Base-by-base conservation (phyloP, 495 filamentous ascomycete species). In the Elasticomyces elasticus region DNA sequence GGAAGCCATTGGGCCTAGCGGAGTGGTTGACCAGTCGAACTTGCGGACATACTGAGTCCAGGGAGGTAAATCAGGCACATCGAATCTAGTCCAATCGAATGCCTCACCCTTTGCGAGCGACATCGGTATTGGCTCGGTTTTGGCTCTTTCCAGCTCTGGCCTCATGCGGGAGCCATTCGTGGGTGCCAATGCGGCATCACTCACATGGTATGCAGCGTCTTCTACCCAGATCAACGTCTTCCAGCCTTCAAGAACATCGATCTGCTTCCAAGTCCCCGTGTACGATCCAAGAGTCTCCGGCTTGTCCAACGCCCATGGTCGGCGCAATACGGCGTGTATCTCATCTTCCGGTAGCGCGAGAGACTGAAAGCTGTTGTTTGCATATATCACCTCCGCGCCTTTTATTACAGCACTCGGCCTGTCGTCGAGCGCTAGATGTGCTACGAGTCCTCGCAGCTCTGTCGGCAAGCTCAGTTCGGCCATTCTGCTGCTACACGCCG, bases 1-100 rank as follows among this genome's bases (percentile, higher is more conserved):
- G 10, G 66, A 60, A 60, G 80, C 79, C 15, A 86, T 78, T 3
- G 82, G 81, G 0, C 83, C 83, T 5, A 86, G 66, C 4, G 74
- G 58, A 1, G 83, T 85, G 5, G 74, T 66, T 3, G 75, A 73
- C 83, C 83, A 86, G 62, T 85, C 78, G 47, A 79, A 64, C 30
- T 73, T 77, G n/a, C 78, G 71, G 23, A 81, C 79, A 58, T 84
- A 82, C 47, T 74, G 74, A 41, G 85, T 78, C 28, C 42, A 54
- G 13, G 38, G 30, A 2, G 38, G 22, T 1, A 58, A 26, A 10
- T 28, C 44, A 19, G 26, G 5, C 6, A 49, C 41, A 1, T 12
- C 20, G 17, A n/a, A 26, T 5, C 40, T 35, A 11, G 38, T 58
- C 55, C 55, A 52, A 40, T 51, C 55, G 15, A 51, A 44, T 31